Conservation (phyloP, 148 eudicot genomes). For the Pharnaceum exiguum region DNA sequence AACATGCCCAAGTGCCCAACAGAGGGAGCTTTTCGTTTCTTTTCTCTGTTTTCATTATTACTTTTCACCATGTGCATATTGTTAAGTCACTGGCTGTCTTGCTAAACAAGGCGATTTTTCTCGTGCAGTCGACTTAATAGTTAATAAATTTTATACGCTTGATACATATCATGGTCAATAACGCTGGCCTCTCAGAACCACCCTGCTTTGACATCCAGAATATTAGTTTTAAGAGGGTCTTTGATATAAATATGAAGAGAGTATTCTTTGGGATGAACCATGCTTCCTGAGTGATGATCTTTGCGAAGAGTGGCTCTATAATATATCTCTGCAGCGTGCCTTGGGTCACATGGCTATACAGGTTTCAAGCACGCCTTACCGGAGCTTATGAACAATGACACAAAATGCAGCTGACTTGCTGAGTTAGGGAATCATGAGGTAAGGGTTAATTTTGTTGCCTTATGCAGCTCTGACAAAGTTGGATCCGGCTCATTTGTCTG, state of each 20-base stretch:
- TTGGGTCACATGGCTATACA: constrained; percentile 82
- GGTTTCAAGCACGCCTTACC: constrained; percentile 85
- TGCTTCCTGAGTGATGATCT: constrained; percentile 92
- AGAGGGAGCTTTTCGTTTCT: constrained; percentile 92
- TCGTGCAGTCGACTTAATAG: constrained; percentile 64
- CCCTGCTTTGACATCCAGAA: constrained; percentile 70
- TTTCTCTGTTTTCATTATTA: constrained; percentile 70
- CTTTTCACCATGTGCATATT: too few species aligned
- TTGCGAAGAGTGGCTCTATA: constrained; percentile 63
- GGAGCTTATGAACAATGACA: constrained; percentile 80
- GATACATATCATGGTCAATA: constrained; percentile 90
- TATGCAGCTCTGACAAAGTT: constrained; percentile 67
- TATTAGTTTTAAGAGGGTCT: constrained; percentile 49
- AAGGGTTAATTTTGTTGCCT: constrained; percentile 87
- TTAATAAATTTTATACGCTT: constrained; percentile 55
- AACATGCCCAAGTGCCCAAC: too few species aligned
- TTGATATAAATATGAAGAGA: constrained; percentile 77
- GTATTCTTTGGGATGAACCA: constrained; percentile 88
- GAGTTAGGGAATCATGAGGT: constrained; percentile 81
- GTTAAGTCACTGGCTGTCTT: too few species aligned
- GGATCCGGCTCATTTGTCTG: constrained; percentile 60
- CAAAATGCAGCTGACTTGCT: too few species aligned
- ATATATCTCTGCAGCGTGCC: constrained; percentile 65
- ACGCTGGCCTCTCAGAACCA: constrained; percentile 66
- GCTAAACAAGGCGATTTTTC: constrained; percentile 54